These are phyloP conservation scores for Ogataea naganishii DNA, from an alignment of 805 yeast species.

Conservation along the genomic window DNA sequence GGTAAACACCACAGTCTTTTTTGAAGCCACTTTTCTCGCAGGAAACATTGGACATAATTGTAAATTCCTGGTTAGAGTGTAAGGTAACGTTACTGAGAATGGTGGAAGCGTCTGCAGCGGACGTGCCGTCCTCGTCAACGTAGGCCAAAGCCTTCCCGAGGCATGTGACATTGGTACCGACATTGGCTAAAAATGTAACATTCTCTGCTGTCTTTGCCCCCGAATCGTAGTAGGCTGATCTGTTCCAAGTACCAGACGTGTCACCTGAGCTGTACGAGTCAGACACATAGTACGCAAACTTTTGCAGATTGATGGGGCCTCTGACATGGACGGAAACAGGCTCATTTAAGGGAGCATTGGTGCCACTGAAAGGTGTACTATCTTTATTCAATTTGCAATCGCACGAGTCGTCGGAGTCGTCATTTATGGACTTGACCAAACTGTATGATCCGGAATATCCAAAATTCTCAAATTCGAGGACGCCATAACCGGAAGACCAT, in stretches of 20 bases:
- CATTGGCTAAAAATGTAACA: constrained; percentile 59
- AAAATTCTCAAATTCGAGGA: constrained; percentile 41
- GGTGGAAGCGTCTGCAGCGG: constrained; percentile 36
- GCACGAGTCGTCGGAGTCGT: constrained; percentile 35
- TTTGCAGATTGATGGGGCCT: constrained; percentile 57
- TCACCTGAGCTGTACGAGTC: constrained; percentile 28
- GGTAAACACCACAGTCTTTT: constrained; percentile 67
- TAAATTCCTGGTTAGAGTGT: constrained; percentile 49
- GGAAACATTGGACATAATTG: constrained; percentile 47
- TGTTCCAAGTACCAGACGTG: constrained; percentile 41
- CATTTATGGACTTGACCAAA: constrained; percentile 35
- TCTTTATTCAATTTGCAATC: constrained; percentile 31
- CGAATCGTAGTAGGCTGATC: constrained; percentile 54
- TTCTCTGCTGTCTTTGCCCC: constrained; percentile 41
- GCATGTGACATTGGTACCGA: constrained; percentile 54
- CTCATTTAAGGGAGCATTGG: constrained; percentile 57
- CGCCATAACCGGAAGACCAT: constrained; percentile 25
- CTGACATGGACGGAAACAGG: constrained; percentile 72
- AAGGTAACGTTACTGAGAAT: constrained; percentile 40
- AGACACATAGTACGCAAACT: constrained; percentile 55
- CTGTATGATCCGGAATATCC: constrained; percentile 48
- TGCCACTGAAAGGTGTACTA: constrained; percentile 41
- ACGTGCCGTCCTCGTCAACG: constrained; percentile 48
- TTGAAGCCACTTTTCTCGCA: constrained; percentile 47
- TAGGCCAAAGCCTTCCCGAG: constrained; percentile 61